Conservation (phyloP, 805 yeast genomes). For the Teunomyces atbi region DNA sequence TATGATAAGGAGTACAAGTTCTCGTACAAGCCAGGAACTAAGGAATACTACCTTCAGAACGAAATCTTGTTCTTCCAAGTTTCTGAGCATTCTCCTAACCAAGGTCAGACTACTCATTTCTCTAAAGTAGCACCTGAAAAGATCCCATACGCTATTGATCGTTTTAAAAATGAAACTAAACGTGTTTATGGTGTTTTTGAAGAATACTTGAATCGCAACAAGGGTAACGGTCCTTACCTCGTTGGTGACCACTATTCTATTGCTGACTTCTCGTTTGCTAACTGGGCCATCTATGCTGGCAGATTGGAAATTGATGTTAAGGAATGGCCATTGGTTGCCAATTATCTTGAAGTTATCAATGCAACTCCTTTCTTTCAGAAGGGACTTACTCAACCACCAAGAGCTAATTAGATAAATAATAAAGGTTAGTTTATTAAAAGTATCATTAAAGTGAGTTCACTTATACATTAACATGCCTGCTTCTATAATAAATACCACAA, state of each 20-base stretch:
- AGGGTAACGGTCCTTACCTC: conserved; percentile 38
- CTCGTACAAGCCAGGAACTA: conserved; percentile 35
- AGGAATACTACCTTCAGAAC: conserved; percentile 49
- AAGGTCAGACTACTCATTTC: conserved; percentile 60
- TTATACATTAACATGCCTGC: background rate
- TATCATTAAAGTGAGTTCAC: background rate
- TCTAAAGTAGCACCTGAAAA: conserved; percentile 45
- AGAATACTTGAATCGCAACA: conserved; percentile 45
- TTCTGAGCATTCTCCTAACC: conserved; percentile 59
- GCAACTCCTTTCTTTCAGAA: conserved; percentile 18
- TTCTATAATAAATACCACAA: background rate
- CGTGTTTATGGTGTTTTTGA: conserved; percentile 57
- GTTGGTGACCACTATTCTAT: conserved; percentile 59
- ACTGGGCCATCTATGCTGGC: conserved; percentile 38
- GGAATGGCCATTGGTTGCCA: conserved; percentile 38
- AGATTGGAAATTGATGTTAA: conserved; percentile 28
- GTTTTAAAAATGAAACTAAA: conserved; percentile 51
- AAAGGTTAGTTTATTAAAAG: background rate
- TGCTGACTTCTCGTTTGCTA: conserved; percentile 54
- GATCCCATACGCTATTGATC: conserved; percentile 50
- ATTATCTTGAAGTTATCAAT: conserved; percentile 44
- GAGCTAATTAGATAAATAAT: background rate
- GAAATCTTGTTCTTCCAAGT: conserved; percentile 58
- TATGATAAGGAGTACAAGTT: conserved; percentile 55
- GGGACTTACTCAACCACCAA: conserved; percentile 21